Evolutionary conservation across 1,139 yeast genomes (phyloP).

Genomic region (Yamadazyma oceani): DNA sequence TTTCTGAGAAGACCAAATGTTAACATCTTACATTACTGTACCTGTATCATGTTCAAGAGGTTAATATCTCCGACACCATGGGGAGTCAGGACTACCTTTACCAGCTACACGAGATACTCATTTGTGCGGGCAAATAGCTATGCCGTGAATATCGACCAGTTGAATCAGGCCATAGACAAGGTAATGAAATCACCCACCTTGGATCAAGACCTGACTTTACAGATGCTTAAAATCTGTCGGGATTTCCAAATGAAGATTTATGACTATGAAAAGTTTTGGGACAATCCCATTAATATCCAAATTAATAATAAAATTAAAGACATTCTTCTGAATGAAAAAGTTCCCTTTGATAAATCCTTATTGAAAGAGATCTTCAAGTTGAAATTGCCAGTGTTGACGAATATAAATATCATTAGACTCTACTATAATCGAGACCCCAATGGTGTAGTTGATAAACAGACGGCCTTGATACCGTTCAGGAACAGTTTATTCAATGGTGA

Average conservation of each 20-base stretch:
- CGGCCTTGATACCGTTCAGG: slow-evolving; percentile 64
- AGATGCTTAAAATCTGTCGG: slow-evolving; percentile 26
- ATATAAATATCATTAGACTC: slow-evolving; percentile 29
- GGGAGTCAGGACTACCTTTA: background rate
- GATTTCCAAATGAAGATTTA: slow-evolving; percentile 18
- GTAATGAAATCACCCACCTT: background rate
- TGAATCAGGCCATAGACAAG: slow-evolving; percentile 5
- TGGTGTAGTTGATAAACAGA: slow-evolving; percentile 28
- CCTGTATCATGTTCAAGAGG: background rate
- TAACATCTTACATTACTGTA: too few species aligned
- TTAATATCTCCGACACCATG: background rate
- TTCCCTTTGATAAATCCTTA: slow-evolving; percentile 23
- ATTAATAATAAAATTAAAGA: slow-evolving; percentile 20
- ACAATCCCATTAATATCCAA: slow-evolving; percentile 19
- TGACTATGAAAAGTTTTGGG: slow-evolving; percentile 25
- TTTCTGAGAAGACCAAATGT: background rate
- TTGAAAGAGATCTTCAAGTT: slow-evolving; percentile 33
- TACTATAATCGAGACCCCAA: slow-evolving; percentile 39
- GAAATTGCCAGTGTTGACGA: slow-evolving; percentile 33
- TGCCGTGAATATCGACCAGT: slow-evolving; percentile 1
- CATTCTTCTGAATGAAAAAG: slow-evolving; percentile 23
- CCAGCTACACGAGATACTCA: background rate
- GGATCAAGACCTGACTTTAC: slow-evolving; percentile 4
- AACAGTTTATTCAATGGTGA: slow-evolving; percentile 59
- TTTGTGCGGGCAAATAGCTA: background rate